phyloP scores from a whole-genome alignment of 2,329 filamentous ascomycete species.

The Claviceps arundinis region DNA sequence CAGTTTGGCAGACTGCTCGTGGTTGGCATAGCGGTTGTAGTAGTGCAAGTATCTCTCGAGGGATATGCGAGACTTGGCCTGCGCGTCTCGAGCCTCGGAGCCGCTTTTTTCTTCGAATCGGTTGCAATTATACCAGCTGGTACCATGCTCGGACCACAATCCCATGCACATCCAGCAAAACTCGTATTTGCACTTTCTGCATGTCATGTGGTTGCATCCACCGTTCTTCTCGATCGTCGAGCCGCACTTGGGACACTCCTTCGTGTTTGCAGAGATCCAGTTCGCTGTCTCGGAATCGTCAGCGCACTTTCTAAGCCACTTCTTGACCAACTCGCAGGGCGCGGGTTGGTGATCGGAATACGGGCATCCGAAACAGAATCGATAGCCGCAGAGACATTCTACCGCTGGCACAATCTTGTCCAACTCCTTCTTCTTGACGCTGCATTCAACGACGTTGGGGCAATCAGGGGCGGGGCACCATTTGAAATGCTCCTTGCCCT shows the following conservation, averaged over 20 bases:
- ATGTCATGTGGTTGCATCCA: conserved; percentile 97
- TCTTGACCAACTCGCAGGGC: conserved; percentile 81
- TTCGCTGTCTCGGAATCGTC: conserved; percentile 98
- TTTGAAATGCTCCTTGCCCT: conserved; percentile 88
- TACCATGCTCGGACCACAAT: conserved; percentile 94
- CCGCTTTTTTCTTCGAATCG: conserved; percentile 94
- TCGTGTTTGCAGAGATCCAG: conserved; percentile 98
- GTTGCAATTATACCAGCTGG: conserved; percentile 99
- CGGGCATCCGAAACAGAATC: conserved; percentile 92
- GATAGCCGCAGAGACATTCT: conserved; percentile 67
- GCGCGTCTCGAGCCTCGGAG: conserved; percentile 75
- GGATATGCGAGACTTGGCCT: conserved; percentile 79
- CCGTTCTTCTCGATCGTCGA: conserved; percentile 99
- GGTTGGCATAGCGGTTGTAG: conserved; percentile 97
- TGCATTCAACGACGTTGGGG: conserved; percentile 80
- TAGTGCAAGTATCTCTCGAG: conserved; percentile 96
- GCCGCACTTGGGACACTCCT: conserved; percentile 90
- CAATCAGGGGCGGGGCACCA: conserved; percentile 99
- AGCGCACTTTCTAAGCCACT: conserved; percentile 95
- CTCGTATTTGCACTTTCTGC: conserved; percentile 86
- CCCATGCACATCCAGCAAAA: conserved; percentile 99
- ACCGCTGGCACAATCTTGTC: conserved; percentile 81
- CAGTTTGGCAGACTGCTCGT: conserved; percentile 91
- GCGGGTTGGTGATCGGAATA: conserved; percentile 85
- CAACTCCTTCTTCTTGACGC: conserved; percentile 76